phyloP scores from a whole-genome alignment of 2,329 filamentous ascomycete species.

The Colletotrichum limetticola region DNA sequence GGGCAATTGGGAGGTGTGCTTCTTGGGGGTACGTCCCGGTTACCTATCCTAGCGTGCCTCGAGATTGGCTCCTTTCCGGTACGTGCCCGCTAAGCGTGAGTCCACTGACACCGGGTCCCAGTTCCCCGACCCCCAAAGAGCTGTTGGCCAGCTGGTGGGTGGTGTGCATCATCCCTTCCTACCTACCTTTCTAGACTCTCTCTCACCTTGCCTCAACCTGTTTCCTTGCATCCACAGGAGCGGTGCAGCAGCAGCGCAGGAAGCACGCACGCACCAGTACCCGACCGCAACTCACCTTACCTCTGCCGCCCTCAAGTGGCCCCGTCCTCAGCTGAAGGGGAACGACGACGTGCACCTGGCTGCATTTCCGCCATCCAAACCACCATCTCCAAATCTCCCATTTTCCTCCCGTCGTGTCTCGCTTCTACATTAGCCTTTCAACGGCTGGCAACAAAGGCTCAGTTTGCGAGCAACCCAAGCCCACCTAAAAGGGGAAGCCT shows the following conservation, averaged over 20 bases:
- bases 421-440: conserved; percentile 4
- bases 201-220: neutral
- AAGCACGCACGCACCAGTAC: conserved; percentile 13
- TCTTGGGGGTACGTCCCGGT: neutral
- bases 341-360: conserved; percentile 23
- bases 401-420: conserved; percentile 12
- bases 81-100: conserved; percentile 11
- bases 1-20: neutral
- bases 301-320: conserved; percentile 9
- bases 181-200: neutral
- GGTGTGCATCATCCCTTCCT: conserved; percentile 22
- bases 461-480: conserved; percentile 5
- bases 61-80: neutral
- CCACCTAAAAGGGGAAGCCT: conserved; percentile 1
- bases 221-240: neutral
- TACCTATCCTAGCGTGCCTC: neutral
- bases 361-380: conserved; percentile 30
- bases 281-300: conserved; percentile 26
- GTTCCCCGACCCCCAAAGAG: conserved; percentile 10
- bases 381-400: conserved; percentile 16
- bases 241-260: conserved; percentile 1
- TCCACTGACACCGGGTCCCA: conserved; percentile 10
- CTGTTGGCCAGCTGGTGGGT: conserved; percentile 9
- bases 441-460: conserved; percentile 26
- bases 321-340: conserved; percentile 32